Conservation (phyloP, 2,329 filamentous ascomycete species). For the Botrytis medusae region DNA sequence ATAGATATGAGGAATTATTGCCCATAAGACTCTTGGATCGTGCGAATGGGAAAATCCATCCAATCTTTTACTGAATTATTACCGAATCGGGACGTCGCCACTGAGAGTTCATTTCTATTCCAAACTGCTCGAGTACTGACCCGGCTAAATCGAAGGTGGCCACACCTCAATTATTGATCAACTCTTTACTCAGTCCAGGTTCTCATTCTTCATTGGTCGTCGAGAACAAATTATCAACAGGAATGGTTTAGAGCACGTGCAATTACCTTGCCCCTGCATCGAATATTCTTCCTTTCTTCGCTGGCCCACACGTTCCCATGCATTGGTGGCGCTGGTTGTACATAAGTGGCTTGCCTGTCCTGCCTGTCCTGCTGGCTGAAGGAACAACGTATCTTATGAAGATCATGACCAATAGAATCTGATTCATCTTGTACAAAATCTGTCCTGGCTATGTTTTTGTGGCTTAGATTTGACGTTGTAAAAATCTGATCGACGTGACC, state of each 20-base stretch:
- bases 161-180: neutral
- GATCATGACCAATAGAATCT: neutral
- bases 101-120: neutral
- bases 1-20: slow-evolving; percentile 34
- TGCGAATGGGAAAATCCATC: slow-evolving; percentile 44
- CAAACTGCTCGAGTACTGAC: neutral
- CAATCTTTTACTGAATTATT: slow-evolving; percentile 41
- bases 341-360: neutral
- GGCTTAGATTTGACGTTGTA: neutral
- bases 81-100: neutral
- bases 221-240: neutral
- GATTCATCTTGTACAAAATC: neutral
- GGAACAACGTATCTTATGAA: neutral
- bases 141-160: neutral
- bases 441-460: neutral
- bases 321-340: neutral
- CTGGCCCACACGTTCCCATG: slow-evolving; percentile 5
- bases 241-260: neutral
- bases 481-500: neutral
- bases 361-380: neutral
- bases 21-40: slow-evolving; percentile 39
- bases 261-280: neutral
- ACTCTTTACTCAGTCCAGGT: neutral
- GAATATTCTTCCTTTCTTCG: slow-evolving; percentile 17
- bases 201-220: neutral